Evolutionary conservation across 2,329 filamentous ascomycete species (phyloP).

Genomic region (Exserohilum rostratum): DNA sequence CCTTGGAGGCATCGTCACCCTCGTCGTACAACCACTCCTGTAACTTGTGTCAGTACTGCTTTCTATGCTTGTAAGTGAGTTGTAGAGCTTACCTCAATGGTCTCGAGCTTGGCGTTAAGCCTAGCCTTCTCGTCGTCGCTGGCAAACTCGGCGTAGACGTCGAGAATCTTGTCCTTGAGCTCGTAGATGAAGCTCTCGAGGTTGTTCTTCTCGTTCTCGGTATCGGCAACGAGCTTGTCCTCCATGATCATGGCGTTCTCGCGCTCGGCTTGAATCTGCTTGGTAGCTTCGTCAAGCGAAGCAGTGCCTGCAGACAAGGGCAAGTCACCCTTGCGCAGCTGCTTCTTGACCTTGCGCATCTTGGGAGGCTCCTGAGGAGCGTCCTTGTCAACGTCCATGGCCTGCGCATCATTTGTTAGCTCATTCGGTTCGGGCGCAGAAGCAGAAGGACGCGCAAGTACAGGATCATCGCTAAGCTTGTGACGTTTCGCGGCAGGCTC

Average conservation of each 20-base stretch:
- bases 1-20: constrained; percentile 92
- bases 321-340: constrained; percentile 95
- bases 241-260: constrained; percentile 94
- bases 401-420: constrained; percentile 43
- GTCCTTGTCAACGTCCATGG: constrained; percentile 50
- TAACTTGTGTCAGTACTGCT: constrained; percentile 16
- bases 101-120: constrained; percentile 81
- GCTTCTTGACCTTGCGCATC: constrained; percentile 98
- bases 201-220: constrained; percentile 99
- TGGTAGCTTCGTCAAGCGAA: constrained; percentile 73
- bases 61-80: background rate
- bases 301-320: constrained; percentile 84
- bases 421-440: constrained; percentile 25
- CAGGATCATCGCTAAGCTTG: constrained; percentile 32
- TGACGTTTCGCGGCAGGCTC: constrained; percentile 42
- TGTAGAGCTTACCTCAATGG: constrained; percentile 74
- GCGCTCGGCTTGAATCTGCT: constrained; percentile 74
- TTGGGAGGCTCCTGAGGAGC: constrained; percentile 63
- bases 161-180: constrained; percentile 91
- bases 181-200: constrained; percentile 98
- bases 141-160: constrained; percentile 85
- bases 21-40: constrained; percentile 99
- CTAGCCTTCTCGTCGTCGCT: constrained; percentile 91
- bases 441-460: constrained; percentile 36
- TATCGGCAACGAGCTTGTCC: constrained; percentile 97